Conservation (phyloP, 192 early-diverging fungal genomes). For the Obelidium mucronatum region DNA sequence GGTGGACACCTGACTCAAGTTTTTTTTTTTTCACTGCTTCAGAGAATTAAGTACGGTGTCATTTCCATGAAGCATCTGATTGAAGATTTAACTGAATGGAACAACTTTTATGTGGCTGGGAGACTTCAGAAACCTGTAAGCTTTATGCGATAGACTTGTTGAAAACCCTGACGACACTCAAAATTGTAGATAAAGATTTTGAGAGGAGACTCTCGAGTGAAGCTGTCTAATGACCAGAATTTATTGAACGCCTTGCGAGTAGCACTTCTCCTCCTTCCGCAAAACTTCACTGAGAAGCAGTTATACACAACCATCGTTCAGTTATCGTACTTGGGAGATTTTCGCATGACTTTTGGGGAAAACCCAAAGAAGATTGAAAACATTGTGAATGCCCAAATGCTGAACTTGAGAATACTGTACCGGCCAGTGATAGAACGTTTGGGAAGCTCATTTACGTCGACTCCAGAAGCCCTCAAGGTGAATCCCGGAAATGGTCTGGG, state of each 20-base stretch:
- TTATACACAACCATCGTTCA: constrained; percentile 83
- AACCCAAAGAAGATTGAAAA: constrained; percentile 96
- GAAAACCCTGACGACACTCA: not conserved
- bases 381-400: constrained; percentile 84
- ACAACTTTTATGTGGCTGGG: constrained; percentile 93
- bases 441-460: constrained; percentile 40
- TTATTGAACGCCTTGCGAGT: constrained; percentile 83
- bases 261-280: constrained; percentile 84
- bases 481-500: not conserved
- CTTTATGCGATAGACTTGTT: constrained; percentile 10
- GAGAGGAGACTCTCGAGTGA: constrained; percentile 75
- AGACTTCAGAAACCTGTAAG: constrained; percentile 95
- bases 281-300: constrained; percentile 80
- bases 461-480: not conserved
- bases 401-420: constrained; percentile 61
- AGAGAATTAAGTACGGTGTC: constrained; percentile 96
- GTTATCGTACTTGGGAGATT: constrained; percentile 92
- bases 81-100: constrained; percentile 93
- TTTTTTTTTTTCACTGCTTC: not conserved
- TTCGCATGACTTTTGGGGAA: constrained; percentile 90
- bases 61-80: constrained; percentile 88
- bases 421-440: constrained; percentile 53
- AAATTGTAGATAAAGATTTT: constrained; percentile 73
- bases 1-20: not conserved
- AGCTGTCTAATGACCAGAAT: constrained; percentile 83